phyloP scores from a whole-genome alignment of 345 rosid species.

The Chamaenerion angustifolium region DNA sequence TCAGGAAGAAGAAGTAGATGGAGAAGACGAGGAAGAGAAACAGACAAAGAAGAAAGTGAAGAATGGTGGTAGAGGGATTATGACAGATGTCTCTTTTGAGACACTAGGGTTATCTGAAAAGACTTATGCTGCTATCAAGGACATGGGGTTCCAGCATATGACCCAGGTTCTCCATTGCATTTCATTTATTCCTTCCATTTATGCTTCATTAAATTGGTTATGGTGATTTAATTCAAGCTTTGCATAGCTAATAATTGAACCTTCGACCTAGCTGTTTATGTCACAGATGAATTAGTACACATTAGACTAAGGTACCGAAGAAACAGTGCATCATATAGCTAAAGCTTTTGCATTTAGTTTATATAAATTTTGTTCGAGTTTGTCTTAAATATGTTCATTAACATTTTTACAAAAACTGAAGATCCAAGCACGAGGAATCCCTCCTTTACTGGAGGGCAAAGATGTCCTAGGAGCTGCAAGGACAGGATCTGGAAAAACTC shows the following conservation, averaged over 20 bases:
- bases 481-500: conserved; percentile 96
- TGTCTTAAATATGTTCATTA: not conserved
- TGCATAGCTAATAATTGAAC: too few relatives aligned
- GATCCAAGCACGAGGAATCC: conserved; percentile 88
- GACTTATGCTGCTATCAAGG: conserved; percentile 52
- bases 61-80: conserved; percentile 45
- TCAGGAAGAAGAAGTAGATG: not conserved
- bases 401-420: conserved; percentile 22
- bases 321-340: too few relatives aligned
- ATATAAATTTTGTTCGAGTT: too few relatives aligned
- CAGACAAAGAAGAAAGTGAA: conserved; percentile 15
- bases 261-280: too few relatives aligned
- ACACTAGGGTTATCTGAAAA: conserved; percentile 54
- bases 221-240: too few relatives aligned
- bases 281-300: too few relatives aligned
- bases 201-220: not conserved
- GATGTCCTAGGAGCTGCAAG: conserved; percentile 98
- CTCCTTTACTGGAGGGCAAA: conserved; percentile 67
- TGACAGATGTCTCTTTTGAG: conserved; percentile 66
- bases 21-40: conserved; percentile 6
- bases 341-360: too few relatives aligned
- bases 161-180: conserved; percentile 47
- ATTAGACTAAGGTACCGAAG: too few relatives aligned
- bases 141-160: conserved; percentile 67
- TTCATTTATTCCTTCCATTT: not conserved